A percentile compares a stretch with the other conserved stretches of the same genome.
Evolutionary conservation across 2,329 filamentous ascomycete species (phyloP).

Genomic region (Ophioceras dolichostomum): DNA sequence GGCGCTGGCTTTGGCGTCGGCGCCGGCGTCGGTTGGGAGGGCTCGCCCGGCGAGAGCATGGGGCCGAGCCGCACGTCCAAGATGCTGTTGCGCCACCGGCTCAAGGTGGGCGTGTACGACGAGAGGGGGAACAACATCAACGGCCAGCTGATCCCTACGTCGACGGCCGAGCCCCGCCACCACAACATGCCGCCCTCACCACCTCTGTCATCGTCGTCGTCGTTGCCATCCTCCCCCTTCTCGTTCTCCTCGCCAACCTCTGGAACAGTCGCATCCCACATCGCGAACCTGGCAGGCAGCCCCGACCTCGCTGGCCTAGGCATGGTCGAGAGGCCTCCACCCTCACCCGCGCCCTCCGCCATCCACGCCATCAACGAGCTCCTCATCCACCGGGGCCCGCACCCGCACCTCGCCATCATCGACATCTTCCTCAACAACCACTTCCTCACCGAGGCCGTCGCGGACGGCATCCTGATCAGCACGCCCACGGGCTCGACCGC

Average conservation of each 20-base stretch:
- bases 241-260: not conserved
- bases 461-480: slow-evolving; percentile 87
- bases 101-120: slow-evolving; percentile 78
- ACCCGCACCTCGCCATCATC: slow-evolving; percentile 83
- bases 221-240: too few species aligned
- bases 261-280: too few species aligned
- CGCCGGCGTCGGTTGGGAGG: slow-evolving; percentile 48
- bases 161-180: slow-evolving; percentile 27
- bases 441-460: slow-evolving; percentile 86
- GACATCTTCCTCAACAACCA: slow-evolving; percentile 83
- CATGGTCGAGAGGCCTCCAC: not conserved
- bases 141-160: slow-evolving; percentile 33
- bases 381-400: slow-evolving; percentile 78
- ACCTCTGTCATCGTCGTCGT: slow-evolving; percentile 4
- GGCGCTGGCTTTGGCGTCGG: too few species aligned
- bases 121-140: slow-evolving; percentile 50
- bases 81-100: slow-evolving; percentile 72
- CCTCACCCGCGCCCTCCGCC: slow-evolving; percentile 18
- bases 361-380: slow-evolving; percentile 86
- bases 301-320: not conserved
- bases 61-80: slow-evolving; percentile 62
- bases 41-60: slow-evolving; percentile 69
- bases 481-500: slow-evolving; percentile 93
- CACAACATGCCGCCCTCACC: slow-evolving; percentile 12
- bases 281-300: not conserved